Percentiles rank a stretch among this genome's conserved stretches.
Evolutionary conservation across 2,329 filamentous ascomycete genomes (phyloP).

Genomic region (Beauveria scarabaeidicola): DNA sequence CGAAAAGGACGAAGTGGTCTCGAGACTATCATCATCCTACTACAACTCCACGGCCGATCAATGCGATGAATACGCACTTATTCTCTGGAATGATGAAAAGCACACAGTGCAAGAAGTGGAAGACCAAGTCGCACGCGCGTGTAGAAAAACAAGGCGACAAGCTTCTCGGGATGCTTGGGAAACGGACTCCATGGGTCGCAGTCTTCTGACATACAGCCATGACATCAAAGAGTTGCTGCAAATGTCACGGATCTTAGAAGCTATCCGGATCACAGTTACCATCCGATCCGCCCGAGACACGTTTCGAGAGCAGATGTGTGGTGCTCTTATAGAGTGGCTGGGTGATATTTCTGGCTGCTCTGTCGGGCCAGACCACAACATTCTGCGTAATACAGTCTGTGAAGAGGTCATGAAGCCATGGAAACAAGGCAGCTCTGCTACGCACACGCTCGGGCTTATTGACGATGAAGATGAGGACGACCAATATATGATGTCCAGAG

Average conservation of each 20-base stretch:
- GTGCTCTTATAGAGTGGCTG: slow-evolving; percentile 95
- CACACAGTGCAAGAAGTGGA: slow-evolving; percentile 89
- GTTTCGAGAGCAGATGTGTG: slow-evolving; percentile 96
- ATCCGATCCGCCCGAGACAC: slow-evolving; percentile 90
- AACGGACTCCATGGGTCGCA: slow-evolving; percentile 80
- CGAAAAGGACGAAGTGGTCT: slow-evolving; percentile 68
- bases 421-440: slow-evolving; percentile 76
- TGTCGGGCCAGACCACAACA: slow-evolving; percentile 68
- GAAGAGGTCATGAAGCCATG: slow-evolving; percentile 86
- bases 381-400: slow-evolving; percentile 75
- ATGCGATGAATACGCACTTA: slow-evolving; percentile 62
- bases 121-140: slow-evolving; percentile 84
- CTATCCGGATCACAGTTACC: slow-evolving; percentile 93
- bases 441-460: slow-evolving; percentile 49
- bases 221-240: slow-evolving; percentile 65
- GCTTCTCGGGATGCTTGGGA: slow-evolving; percentile 73
- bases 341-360: slow-evolving; percentile 85
- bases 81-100: slow-evolving; percentile 98
- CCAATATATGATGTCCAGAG: slow-evolving; percentile 33
- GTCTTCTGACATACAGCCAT: slow-evolving; percentile 67
- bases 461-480: slow-evolving; percentile 40
- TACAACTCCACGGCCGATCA: slow-evolving; percentile 53
- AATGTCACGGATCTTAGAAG: slow-evolving; percentile 81
- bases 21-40: slow-evolving; percentile 59
- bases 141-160: slow-evolving; percentile 60